Evolutionary conservation across 2,329 filamentous ascomycete genomes (phyloP), one percentile per base, ranked within the genome.

Genomic region (Lecanicillium sp.): DNA sequence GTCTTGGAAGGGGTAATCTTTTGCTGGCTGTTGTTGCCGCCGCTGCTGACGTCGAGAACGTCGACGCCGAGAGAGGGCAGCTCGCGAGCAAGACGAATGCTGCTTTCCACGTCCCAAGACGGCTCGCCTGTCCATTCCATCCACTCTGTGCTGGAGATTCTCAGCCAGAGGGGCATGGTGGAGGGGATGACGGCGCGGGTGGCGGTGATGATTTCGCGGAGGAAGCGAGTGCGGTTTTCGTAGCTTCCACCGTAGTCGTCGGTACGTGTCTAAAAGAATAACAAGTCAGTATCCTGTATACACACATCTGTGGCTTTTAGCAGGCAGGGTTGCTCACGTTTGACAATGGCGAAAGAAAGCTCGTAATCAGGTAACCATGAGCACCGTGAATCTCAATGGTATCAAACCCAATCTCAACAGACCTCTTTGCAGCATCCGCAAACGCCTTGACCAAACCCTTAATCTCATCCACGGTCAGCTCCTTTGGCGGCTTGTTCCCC

Each of bases 1-100:
- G 80, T 77, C 41, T 77, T 73, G 32, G 75, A 71, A 11, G 70
- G 51, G 15, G 73, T 59, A 46, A 86, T 75, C 54, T 78, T 66
- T 54, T 84, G 79, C 32, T 60, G 56, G 27, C 67, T 59, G 54
- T 78, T 73, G 55, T 85, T 83, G 29, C 85, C 89, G 25, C 80
- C 86, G 1, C 79, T 80, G 49, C 80, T 87, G 41, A 94, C 77
- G 56, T 95, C 89, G 20, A 95, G 70, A 13, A 94, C 65, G 56
- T 95, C 89, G 31, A 95, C 73, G 20, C 89, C 89, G 11, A 71
- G 67, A 1, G 72, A 74, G 0, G 85, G 83, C 1, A 95, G 72
- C 9, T 82, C 64, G 54, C 75, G 71, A 12, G 85, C 83, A n/a
- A 61, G 49, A 15, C 45, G 48, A 40, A 58, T 58, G 38, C 48